These are phyloP conservation scores for Russula olivacea DNA, from an alignment of 768 basidiomycete species.

Conservation along the genomic window DNA sequence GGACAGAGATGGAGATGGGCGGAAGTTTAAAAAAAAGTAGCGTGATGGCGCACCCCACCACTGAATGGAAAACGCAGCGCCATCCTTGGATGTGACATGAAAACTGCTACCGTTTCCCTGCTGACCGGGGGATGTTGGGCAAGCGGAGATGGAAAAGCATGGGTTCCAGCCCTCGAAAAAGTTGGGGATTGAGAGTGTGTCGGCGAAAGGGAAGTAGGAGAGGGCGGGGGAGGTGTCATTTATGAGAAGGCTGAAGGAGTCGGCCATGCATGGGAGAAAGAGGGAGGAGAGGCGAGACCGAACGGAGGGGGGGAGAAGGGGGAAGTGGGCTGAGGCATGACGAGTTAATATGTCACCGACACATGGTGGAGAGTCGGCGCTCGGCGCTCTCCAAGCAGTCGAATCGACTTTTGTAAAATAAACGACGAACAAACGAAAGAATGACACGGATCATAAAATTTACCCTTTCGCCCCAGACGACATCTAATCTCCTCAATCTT, in stretches of 20 bases:
- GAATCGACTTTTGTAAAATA: neutral
- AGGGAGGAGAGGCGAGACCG: neutral
- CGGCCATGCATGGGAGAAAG: slow-evolving; percentile 35
- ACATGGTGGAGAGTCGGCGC: neutral
- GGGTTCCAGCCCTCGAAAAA: slow-evolving; percentile 63
- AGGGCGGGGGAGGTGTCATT: slow-evolving; percentile 65
- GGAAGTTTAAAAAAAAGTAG: neutral
- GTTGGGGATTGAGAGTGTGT: slow-evolving; percentile 45
- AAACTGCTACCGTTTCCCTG: slow-evolving; percentile 50
- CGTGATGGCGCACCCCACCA: slow-evolving; percentile 54
- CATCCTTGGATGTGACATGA: slow-evolving; percentile 57
- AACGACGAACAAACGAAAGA: neutral
- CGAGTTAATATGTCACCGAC: slow-evolving; percentile 18
- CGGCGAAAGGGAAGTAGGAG: slow-evolving; percentile 53
- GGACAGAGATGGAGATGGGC: neutral
- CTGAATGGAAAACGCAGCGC: slow-evolving; percentile 47
- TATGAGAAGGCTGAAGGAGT: slow-evolving; percentile 40
- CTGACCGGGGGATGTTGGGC: slow-evolving; percentile 37
- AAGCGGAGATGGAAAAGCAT: slow-evolving; percentile 49
- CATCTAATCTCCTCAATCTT: slow-evolving; percentile 15
- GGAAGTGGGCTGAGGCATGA: slow-evolving; percentile 13
- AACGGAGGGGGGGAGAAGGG: neutral
- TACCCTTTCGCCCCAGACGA: neutral
- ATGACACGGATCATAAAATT: neutral
- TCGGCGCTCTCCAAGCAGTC: neutral